Evolutionary conservation across 176 grass and related monocot species (phyloP), one percentile per base, ranked within the genome.

Genomic region (Bothriochloa decipiens): DNA sequence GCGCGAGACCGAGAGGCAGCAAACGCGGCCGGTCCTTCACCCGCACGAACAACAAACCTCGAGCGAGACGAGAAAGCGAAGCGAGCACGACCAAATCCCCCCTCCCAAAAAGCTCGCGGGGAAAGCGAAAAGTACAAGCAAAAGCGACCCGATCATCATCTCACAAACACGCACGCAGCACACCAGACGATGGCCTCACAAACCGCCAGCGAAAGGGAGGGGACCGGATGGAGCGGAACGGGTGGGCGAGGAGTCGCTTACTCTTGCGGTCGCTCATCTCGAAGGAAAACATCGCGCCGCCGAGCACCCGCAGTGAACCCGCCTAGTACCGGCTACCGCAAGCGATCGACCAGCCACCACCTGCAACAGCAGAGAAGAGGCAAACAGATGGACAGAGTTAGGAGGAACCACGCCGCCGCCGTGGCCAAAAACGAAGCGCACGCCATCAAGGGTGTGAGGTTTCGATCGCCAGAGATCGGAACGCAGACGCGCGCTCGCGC

Each of bases 241-340:
- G 37, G 74, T 72, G 78, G 76, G 66, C 37, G 43, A 0, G 32
- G 47, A 80, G 75, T 76, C 68, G 25, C 87, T 61, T 92, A 97
- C 92, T 97, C 87, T 81, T 97, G 70, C 62, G 82, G 53, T 92
- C 94, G 68, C 65, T 90, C 86, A 94, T 94, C 79, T 97, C 92
- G 91, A 97, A 97, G 52, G 92, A 94, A 88, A 83, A 90, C 92
- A 97, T 95, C 87, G 61, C 68, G 36, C 75, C 78, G 63, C 36
- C 43, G 64, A 53, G 18, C 3, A 77, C 66, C 22, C 13, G 35
- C 67, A 20, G 66, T 41, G 76, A 36, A 5, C 32, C 64, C 78
- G 13, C 72, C 78, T 71, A 58, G 55, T 58, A 61, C 57, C 58
- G 58, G 58, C 58, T 26, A 53, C 78, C n/a, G 47, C 86, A 28